These are phyloP conservation scores for Lepidium didymum DNA, from an alignment of 345 rosid genomes.

Conservation along the genomic window DNA sequence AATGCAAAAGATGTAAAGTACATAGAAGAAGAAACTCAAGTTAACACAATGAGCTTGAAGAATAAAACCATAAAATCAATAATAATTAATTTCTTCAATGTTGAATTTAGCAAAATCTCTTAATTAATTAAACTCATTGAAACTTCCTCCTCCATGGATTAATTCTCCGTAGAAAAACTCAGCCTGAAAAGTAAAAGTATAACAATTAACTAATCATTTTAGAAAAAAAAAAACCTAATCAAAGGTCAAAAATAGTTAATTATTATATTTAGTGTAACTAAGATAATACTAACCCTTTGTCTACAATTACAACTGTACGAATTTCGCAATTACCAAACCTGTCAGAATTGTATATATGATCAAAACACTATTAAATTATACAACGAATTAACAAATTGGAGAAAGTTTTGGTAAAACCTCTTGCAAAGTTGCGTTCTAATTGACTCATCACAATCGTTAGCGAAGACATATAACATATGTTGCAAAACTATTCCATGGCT, in stretches of 20 bases:
- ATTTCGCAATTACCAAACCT: conserved; percentile 32
- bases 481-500: conserved; percentile 36
- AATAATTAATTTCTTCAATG: not conserved
- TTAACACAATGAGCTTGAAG: not conserved
- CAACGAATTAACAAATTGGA: not conserved
- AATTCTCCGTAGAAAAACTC: not conserved
- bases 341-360: not conserved
- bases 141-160: conserved; percentile 9
- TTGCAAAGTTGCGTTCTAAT: conserved; percentile 21
- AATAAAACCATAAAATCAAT: conserved; percentile 16
- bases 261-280: not conserved
- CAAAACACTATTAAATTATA: not conserved
- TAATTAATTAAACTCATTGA: conserved; percentile 7
- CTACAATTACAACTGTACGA: conserved; percentile 29
- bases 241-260: not conserved
- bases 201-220: not conserved
- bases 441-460: conserved; percentile 26
- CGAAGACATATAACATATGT: conserved; percentile 31
- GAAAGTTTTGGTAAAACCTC: conserved; percentile 10
- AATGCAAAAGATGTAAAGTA: not conserved
- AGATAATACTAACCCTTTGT: conserved; percentile 21
- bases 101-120: not conserved
- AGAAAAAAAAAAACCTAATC: no score
- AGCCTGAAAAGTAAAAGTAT: conserved; percentile 9
- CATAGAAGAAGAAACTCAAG: not conserved